These are phyloP conservation scores for Myrica gale DNA, from an alignment of 306 rosid species.

Conservation along the genomic window DNA sequence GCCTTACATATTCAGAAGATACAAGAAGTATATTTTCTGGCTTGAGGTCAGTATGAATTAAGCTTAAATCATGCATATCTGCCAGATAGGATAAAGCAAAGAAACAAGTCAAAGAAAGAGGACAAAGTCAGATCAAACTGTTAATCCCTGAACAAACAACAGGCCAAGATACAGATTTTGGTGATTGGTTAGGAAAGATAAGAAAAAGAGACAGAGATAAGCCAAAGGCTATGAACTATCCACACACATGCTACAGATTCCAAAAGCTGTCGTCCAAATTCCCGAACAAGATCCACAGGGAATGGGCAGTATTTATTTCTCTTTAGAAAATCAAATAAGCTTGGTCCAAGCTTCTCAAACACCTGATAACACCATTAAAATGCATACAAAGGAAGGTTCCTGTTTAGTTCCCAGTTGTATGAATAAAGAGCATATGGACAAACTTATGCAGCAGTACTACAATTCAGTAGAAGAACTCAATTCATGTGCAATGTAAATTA, in stretches of 20 bases:
- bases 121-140: slow-evolving; percentile 33
- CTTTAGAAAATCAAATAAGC: slow-evolving; percentile 99
- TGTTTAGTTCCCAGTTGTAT: slow-evolving; percentile 61
- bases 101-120: slow-evolving; percentile 32
- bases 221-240: slow-evolving; percentile 63
- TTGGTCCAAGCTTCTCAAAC: slow-evolving; percentile 99
- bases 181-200: slow-evolving; percentile 34
- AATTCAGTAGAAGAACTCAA: slow-evolving; percentile 24
- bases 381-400: slow-evolving; percentile 66
- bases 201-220: slow-evolving; percentile 39
- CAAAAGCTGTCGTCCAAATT: slow-evolving; percentile 99
- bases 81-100: slow-evolving; percentile 49
- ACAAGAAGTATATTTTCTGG: slow-evolving; percentile 98
- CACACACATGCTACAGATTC: slow-evolving; percentile 99
- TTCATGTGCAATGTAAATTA: slow-evolving; percentile 21
- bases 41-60: slow-evolving; percentile 96
- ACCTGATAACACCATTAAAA: slow-evolving; percentile 95
- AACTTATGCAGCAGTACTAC: slow-evolving; percentile 28
- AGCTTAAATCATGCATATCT: slow-evolving; percentile 90
- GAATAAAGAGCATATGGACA: slow-evolving; percentile 49
- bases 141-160: slow-evolving; percentile 41
- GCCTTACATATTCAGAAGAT: slow-evolving; percentile 83
- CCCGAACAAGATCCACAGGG: slow-evolving; percentile 99
- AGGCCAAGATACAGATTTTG: slow-evolving; percentile 39
- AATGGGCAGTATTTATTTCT: slow-evolving; percentile 96